Evolutionary conservation across 179 eudicot genomes (phyloP).

Genomic region (Drosera spatulata): DNA sequence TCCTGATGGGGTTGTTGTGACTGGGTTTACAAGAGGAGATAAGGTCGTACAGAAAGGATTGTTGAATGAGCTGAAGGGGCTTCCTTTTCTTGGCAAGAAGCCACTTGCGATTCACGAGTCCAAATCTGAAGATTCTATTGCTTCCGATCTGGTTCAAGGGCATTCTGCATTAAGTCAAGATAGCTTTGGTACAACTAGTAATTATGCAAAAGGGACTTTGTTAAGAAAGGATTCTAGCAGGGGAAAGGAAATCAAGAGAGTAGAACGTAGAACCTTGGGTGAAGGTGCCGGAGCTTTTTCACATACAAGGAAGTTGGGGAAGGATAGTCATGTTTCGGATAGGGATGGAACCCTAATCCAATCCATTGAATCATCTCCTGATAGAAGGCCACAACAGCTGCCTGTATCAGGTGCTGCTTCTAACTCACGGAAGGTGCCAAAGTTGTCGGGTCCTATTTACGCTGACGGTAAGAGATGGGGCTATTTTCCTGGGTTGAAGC

Average conservation of each 20-base stretch:
- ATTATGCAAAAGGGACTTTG: slow-evolving; percentile 6
- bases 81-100: slow-evolving; percentile 43
- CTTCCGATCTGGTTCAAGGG: slow-evolving; percentile 3
- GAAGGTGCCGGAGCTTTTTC: slow-evolving; percentile 13
- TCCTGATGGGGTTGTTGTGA: slow-evolving; percentile 62
- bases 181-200: slow-evolving; percentile 2
- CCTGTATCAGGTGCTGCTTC: slow-evolving; percentile 11
- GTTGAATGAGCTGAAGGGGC: slow-evolving; percentile 36
- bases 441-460: slow-evolving; percentile 12
- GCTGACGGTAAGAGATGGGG: slow-evolving; percentile 44
- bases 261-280: slow-evolving; percentile 34
- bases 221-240: slow-evolving; percentile 6
- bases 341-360: slow-evolving; percentile 6
- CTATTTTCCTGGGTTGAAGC: slow-evolving; percentile 65
- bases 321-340: slow-evolving; percentile 3
- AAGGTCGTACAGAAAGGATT: slow-evolving; percentile 39
- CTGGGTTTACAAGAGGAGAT: slow-evolving; percentile 62
- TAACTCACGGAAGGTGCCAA: slow-evolving; percentile 14
- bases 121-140: slow-evolving; percentile 5
- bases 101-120: slow-evolving; percentile 23
- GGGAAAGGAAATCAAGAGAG: slow-evolving; percentile 18
- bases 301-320: slow-evolving; percentile 4
- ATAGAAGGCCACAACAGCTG: slow-evolving; percentile 9
- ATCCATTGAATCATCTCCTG: slow-evolving; percentile 10
- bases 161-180: slow-evolving; percentile 1